Conservation (phyloP, 305 asterid genomes). For the Fraxinus sp. region DNA sequence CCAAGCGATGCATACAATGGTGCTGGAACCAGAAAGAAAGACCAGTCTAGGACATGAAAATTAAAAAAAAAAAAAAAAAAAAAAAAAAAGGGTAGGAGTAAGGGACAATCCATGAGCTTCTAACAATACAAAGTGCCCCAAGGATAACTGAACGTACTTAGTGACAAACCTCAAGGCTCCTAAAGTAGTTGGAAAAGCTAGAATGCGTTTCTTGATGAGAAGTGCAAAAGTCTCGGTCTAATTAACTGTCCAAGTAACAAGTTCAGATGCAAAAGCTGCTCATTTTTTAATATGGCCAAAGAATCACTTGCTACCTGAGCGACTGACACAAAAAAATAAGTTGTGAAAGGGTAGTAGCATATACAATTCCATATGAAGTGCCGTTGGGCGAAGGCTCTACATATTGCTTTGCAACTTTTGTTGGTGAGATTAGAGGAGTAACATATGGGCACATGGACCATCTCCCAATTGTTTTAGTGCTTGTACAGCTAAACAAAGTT, state of each 20-base stretch:
- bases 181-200: slow-evolving; percentile 75
- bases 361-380: slow-evolving; percentile 57
- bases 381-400: slow-evolving; percentile 54
- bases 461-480: slow-evolving; percentile 78
- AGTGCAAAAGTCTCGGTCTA: slow-evolving; percentile 58
- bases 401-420: slow-evolving; percentile 53
- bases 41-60: too few relatives aligned
- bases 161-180: slow-evolving; percentile 78
- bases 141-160: slow-evolving; percentile 68
- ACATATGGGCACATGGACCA: slow-evolving; percentile 75
- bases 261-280: slow-evolving; percentile 74
- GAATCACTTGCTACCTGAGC: slow-evolving; percentile 89
- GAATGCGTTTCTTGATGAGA: slow-evolving; percentile 56
- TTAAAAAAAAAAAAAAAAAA: too few relatives aligned
- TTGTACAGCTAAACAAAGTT: slow-evolving; percentile 66
- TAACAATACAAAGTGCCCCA: slow-evolving; percentile 68
- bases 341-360: slow-evolving; percentile 74
- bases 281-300: slow-evolving; percentile 63
- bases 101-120: slow-evolving; percentile 83
- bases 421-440: slow-evolving; percentile 69
- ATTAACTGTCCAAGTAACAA: slow-evolving; percentile 77
- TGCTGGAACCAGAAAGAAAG: too few relatives aligned
- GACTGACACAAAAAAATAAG: slow-evolving; percentile 64
- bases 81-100: slow-evolving; percentile 33
- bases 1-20: too few relatives aligned